Evolutionary conservation across 768 basidiomycete species (phyloP).

Genomic region (Strobilomyces confusus): DNA sequence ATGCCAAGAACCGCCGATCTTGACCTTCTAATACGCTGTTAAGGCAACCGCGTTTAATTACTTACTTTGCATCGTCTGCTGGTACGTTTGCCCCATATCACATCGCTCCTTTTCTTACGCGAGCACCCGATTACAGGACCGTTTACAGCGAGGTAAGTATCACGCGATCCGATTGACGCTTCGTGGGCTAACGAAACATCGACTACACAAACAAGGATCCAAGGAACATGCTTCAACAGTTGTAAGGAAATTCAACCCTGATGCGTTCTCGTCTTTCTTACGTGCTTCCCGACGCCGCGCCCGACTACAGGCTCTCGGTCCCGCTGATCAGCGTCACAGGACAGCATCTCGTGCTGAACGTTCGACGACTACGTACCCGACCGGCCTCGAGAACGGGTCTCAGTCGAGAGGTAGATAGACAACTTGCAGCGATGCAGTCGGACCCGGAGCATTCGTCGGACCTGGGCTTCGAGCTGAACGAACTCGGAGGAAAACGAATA

Average conservation of each 20-base stretch:
- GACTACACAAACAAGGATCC: conserved; percentile 8
- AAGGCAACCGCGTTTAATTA: conserved; percentile 9
- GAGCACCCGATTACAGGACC: conserved; percentile 3
- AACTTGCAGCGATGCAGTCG: conserved; percentile 10
- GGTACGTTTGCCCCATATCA: conserved; percentile 6
- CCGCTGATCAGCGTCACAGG: conserved; percentile 13
- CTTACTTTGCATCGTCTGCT: conserved; percentile 6
- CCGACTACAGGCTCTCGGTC: conserved; percentile 10
- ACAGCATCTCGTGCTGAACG: conserved; percentile 25
- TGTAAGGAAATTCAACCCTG: conserved; percentile 3
- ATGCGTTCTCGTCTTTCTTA: too few species aligned
- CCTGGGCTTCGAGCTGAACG: too few species aligned
- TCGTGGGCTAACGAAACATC: too few species aligned
- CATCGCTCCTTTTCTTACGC: background rate
- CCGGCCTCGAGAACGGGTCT: conserved; percentile 7
- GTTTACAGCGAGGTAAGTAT: conserved; percentile 9
- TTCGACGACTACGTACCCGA: background rate
- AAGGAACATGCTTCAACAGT: conserved; percentile 6
- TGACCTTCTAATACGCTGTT: background rate
- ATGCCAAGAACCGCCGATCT: background rate
- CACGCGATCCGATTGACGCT: too few species aligned
- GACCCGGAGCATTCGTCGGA: too few species aligned
- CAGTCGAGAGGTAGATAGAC: conserved; percentile 9
- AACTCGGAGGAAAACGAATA: background rate
- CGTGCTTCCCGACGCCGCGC: background rate